These are phyloP conservation scores for Plasmodium blacklocki DNA, from an alignment of 169 alveolate species.

Conservation along the genomic window DNA sequence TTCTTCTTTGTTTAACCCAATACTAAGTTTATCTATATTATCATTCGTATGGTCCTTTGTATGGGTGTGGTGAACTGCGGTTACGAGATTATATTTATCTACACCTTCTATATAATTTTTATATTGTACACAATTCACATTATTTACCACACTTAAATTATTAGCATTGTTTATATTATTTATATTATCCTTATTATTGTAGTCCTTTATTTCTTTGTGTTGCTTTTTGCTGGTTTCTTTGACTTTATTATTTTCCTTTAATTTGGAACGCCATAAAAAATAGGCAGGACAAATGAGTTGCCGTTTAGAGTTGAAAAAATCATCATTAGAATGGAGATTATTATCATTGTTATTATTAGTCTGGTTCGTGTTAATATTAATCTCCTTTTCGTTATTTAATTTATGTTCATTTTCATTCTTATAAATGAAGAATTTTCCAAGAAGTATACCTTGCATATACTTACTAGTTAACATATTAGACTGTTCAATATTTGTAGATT, in stretches of 20 bases:
- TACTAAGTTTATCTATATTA: background rate
- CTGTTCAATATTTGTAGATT: conserved; percentile 48
- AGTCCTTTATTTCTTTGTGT: too few species aligned
- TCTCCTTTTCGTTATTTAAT: background rate
- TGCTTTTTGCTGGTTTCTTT: conserved; percentile 9
- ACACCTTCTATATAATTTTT: background rate
- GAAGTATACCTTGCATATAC: conserved; percentile 17
- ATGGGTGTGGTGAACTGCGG: too few species aligned
- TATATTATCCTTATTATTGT: too few species aligned
- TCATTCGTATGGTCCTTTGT: background rate
- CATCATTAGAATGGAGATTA: background rate
- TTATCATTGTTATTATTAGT: background rate
- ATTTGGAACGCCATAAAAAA: conserved; percentile 45
- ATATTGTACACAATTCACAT: background rate
- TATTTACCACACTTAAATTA: background rate
- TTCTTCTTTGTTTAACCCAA: background rate
- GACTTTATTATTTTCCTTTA: conserved; percentile 9
- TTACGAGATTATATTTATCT: too few species aligned
- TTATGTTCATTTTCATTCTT: background rate
- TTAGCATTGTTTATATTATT: background rate
- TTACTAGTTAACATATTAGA: conserved; percentile 41
- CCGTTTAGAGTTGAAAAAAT: conserved; percentile 41
- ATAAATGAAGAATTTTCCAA: conserved; percentile 60
- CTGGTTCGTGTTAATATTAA: background rate
- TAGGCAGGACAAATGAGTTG: conserved; percentile 60